These are phyloP conservation scores for Glycine latifolia DNA, from an alignment of 306 rosid genomes.

Conservation along the genomic window DNA sequence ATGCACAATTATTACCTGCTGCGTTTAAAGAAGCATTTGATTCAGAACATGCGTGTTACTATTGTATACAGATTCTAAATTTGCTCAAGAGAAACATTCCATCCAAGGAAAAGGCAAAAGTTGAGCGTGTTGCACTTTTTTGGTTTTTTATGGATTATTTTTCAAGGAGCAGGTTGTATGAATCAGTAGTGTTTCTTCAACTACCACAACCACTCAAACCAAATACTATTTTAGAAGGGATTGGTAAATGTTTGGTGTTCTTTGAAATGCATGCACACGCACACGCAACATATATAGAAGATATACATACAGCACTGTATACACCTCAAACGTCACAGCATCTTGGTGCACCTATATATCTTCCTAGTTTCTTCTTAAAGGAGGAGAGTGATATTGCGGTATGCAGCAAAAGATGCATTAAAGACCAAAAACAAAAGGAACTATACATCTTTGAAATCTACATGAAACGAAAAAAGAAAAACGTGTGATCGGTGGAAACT, in stretches of 20 bases:
- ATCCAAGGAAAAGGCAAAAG: conserved; percentile 15
- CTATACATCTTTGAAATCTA: not conserved
- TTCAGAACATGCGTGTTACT: not conserved
- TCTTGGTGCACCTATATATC: not conserved
- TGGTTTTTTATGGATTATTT: not conserved
- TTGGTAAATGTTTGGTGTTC: conserved; percentile 11
- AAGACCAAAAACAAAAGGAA: not conserved
- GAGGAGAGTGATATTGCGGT: too few relatives aligned
- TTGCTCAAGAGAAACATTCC: not conserved
- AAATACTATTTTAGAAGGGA: conserved; percentile 46
- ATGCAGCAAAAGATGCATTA: not conserved
- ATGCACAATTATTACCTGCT: conserved; percentile 2
- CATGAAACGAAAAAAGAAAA: not conserved
- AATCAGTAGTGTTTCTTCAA: conserved; percentile 38
- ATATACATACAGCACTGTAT: not conserved
- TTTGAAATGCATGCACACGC: conserved; percentile 11
- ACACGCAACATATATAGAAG: not conserved
- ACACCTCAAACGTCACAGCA: conserved; percentile 38
- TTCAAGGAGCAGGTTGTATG: conserved; percentile 33
- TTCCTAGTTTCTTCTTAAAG: not conserved
- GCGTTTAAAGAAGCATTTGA: conserved; percentile 3
- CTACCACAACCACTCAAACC: conserved; percentile 59
- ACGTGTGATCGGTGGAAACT: not conserved
- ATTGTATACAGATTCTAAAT: not conserved
- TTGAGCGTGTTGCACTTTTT: conserved; percentile 7